phyloP scores from a whole-genome alignment of 257 asterid species.

The Solanum medicagineum region DNA sequence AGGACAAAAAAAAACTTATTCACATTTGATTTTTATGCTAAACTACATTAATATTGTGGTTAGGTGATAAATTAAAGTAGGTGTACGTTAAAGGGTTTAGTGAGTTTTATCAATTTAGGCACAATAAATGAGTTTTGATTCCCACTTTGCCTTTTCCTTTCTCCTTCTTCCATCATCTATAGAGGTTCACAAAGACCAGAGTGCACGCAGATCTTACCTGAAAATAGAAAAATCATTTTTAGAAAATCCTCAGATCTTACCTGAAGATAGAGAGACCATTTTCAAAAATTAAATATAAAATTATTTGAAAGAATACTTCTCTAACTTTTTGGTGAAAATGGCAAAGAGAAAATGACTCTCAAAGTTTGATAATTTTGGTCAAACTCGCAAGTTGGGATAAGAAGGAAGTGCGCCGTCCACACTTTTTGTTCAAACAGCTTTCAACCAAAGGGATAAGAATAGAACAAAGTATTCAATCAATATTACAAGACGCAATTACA shows the following conservation, averaged over 20 bases:
- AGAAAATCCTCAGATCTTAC: too few relatives aligned
- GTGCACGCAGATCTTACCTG: accelerated
- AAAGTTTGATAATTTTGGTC: neutral
- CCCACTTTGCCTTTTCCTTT: neutral
- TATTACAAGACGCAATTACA: neutral
- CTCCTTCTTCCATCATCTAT: neutral
- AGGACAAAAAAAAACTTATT: neutral
- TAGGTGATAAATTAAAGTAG: neutral
- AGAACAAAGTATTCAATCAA: neutral
- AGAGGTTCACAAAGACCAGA: too few relatives aligned
- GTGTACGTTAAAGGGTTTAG: neutral
- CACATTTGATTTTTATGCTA: neutral
- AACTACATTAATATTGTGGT: neutral
- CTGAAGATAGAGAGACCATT: too few relatives aligned
- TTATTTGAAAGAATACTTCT: too few relatives aligned
- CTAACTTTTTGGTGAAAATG: neutral
- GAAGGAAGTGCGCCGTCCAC: neutral
- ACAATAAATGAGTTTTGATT: neutral
- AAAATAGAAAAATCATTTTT: too few relatives aligned
- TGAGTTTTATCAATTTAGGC: neutral
- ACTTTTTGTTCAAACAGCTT: neutral
- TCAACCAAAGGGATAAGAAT: neutral
- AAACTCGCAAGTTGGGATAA: neutral
- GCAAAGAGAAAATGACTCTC: neutral
- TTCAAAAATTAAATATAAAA: too few relatives aligned